Conservation (phyloP, 495 filamentous ascomycete genomes). For the Aspergillus panamensis region DNA sequence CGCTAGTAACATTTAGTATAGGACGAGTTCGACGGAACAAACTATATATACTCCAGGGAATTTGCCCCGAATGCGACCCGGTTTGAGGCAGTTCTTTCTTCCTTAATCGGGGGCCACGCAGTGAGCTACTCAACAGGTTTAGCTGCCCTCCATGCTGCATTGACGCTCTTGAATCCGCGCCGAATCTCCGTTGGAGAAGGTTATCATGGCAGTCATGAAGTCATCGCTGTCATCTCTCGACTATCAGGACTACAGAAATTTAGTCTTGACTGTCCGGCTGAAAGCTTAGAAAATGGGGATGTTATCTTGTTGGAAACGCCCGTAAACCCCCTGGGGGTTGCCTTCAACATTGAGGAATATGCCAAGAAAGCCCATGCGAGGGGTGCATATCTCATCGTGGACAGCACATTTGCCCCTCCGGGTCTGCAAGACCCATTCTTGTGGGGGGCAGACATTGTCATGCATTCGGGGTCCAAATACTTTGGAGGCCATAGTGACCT, state of each 20-base stretch:
- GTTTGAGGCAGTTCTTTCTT: conserved; percentile 67
- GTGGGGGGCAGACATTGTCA: conserved; percentile 70
- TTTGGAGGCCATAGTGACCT: conserved; percentile 85
- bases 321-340: conserved; percentile 74
- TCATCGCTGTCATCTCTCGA: conserved; percentile 59
- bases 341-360: conserved; percentile 58
- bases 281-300: conserved; percentile 61
- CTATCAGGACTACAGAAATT: conserved; percentile 63
- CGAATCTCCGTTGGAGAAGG: conserved; percentile 68
- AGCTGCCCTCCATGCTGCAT: conserved; percentile 74
- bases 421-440: conserved; percentile 74
- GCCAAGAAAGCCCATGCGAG: conserved; percentile 59
- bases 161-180: conserved; percentile 66
- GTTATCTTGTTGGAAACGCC: conserved; percentile 83
- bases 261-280: conserved; percentile 49
- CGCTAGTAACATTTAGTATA: neutral
- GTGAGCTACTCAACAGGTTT: conserved; percentile 75
- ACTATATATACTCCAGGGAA: conserved; percentile 66
- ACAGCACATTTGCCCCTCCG: conserved; percentile 83
- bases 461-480: conserved; percentile 88
- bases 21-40: conserved; percentile 23
- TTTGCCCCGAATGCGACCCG: conserved; percentile 67
- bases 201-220: conserved; percentile 84
- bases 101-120: conserved; percentile 58
- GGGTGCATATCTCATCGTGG: conserved; percentile 69